These are phyloP conservation scores for Exophiala bonariae DNA, from an alignment of 2,329 filamentous ascomycete species.

Conservation along the genomic window DNA sequence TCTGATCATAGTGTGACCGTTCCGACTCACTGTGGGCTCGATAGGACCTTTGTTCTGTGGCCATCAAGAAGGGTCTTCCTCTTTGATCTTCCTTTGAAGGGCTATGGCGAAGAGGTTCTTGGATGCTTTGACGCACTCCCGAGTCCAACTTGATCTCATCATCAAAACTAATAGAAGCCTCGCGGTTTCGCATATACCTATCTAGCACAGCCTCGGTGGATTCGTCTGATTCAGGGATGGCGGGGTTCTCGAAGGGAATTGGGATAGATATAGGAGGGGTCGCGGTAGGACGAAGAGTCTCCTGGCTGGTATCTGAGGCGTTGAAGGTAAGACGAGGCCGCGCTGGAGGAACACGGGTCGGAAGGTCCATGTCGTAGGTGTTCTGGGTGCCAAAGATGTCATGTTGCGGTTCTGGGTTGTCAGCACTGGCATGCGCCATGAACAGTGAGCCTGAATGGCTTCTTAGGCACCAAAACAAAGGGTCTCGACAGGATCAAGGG, in stretches of 20 bases:
- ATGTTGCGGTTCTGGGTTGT: slow-evolving; percentile 2
- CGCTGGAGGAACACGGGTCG: background rate
- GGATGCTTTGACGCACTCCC: slow-evolving; percentile 37
- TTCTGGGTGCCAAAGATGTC: slow-evolving; percentile 1
- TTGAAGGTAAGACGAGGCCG: background rate
- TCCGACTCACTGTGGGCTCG: slow-evolving; percentile 29
- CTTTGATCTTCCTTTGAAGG: slow-evolving; percentile 26
- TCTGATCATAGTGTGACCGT: slow-evolving; percentile 24
- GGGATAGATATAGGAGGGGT: slow-evolving; percentile 49
- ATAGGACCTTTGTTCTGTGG: background rate
- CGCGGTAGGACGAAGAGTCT: slow-evolving; percentile 32
- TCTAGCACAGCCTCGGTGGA: slow-evolving; percentile 29
- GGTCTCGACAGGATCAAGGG: too few relatives aligned
- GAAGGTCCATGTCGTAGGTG: background rate
- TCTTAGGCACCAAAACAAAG: too few relatives aligned
- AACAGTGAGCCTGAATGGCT: too few relatives aligned
- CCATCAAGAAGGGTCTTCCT: slow-evolving; percentile 15
- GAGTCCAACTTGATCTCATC: slow-evolving; percentile 42
- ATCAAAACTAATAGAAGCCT: slow-evolving; percentile 45
- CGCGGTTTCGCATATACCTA: slow-evolving; percentile 40
- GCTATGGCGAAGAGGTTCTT: slow-evolving; percentile 38
- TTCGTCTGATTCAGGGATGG: slow-evolving; percentile 27
- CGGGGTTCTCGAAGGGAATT: slow-evolving; percentile 35
- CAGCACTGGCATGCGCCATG: too few relatives aligned
- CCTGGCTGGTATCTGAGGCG: slow-evolving; percentile 22